Conservation (phyloP, 2,329 filamentous ascomycete species). For the Hymenoscyphus linearis region DNA sequence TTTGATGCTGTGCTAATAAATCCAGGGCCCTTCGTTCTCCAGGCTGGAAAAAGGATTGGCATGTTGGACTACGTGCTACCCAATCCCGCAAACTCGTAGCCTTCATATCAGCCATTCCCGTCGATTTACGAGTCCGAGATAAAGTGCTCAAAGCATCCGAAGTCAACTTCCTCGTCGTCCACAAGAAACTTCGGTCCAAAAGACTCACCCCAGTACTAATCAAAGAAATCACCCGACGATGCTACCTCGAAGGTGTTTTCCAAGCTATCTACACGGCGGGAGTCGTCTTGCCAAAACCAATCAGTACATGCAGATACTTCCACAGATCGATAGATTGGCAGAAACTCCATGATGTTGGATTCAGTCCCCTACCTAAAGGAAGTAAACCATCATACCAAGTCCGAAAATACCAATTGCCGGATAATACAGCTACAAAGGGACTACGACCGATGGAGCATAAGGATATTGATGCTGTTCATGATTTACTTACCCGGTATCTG, state of each 20-base stretch:
- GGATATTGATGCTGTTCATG: slow-evolving; percentile 71
- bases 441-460: slow-evolving; percentile 74
- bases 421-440: slow-evolving; percentile 65
- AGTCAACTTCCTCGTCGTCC: slow-evolving; percentile 97
- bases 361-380: slow-evolving; percentile 77
- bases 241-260: slow-evolving; percentile 80
- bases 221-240: slow-evolving; percentile 92
- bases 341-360: slow-evolving; percentile 91
- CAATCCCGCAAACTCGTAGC: slow-evolving; percentile 84
- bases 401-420: slow-evolving; percentile 77
- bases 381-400: slow-evolving; percentile 85
- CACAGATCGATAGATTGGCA: slow-evolving; percentile 93
- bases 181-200: slow-evolving; percentile 95
- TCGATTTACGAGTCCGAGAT: slow-evolving; percentile 73
- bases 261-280: slow-evolving; percentile 96
- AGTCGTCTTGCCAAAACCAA: slow-evolving; percentile 81
- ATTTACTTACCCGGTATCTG: slow-evolving; percentile 72
- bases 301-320: slow-evolving; percentile 92
- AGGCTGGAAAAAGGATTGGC: slow-evolving; percentile 91
- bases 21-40: slow-evolving; percentile 86
- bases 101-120: slow-evolving; percentile 91
- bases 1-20: slow-evolving; percentile 17
- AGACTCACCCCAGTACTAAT: slow-evolving; percentile 90
- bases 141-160: slow-evolving; percentile 75
- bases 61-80: slow-evolving; percentile 83